Evolutionary conservation across 1,284 basidiomycete species (phyloP).

Genomic region (Porogramme epimiltina): DNA sequence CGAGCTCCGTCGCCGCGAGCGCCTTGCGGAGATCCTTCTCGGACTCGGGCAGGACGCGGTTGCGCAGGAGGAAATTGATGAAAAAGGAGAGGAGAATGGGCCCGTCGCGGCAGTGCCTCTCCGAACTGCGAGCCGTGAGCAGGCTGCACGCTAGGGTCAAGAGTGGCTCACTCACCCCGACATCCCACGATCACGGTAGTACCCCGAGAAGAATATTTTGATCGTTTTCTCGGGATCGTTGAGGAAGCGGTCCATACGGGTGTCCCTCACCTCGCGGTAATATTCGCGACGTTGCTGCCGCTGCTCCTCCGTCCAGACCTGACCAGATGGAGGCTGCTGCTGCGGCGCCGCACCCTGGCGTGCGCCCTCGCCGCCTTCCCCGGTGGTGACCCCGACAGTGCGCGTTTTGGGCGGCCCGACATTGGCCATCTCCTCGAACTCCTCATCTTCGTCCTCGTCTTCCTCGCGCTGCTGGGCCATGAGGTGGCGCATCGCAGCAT

Average conservation of each 20-base stretch:
- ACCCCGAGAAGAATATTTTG: slow-evolving; percentile 65
- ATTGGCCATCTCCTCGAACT: slow-evolving; percentile 16
- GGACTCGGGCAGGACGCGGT: slow-evolving; percentile 50
- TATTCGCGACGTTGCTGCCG: slow-evolving; percentile 35
- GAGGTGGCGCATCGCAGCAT: slow-evolving; percentile 15
- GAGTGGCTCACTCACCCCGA: slow-evolving; percentile 45
- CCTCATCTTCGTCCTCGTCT: slow-evolving; percentile 22
- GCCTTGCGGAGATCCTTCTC: slow-evolving; percentile 51
- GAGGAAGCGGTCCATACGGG: slow-evolving; percentile 50
- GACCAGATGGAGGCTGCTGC: neutral
- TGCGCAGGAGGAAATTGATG: slow-evolving; percentile 60
- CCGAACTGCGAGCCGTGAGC: slow-evolving; percentile 34
- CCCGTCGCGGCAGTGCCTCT: slow-evolving; percentile 33
- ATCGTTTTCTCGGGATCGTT: slow-evolving; percentile 53
- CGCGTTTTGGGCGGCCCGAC: slow-evolving; percentile 14
- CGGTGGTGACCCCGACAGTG: slow-evolving; percentile 3
- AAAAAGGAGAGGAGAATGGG: slow-evolving; percentile 66
- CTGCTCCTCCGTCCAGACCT: slow-evolving; percentile 12
- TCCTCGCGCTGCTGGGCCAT: slow-evolving; percentile 7
- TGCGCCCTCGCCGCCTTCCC: neutral
- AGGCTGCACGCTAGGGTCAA: slow-evolving; percentile 15
- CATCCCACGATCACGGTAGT: slow-evolving; percentile 63
- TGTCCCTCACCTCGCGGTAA: slow-evolving; percentile 42
- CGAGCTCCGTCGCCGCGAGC: slow-evolving; percentile 47
- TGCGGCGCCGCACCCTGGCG: neutral